Base-by-base conservation (phyloP, 139 green algal species). In the Astrephomene gubernaculifera region DNA sequence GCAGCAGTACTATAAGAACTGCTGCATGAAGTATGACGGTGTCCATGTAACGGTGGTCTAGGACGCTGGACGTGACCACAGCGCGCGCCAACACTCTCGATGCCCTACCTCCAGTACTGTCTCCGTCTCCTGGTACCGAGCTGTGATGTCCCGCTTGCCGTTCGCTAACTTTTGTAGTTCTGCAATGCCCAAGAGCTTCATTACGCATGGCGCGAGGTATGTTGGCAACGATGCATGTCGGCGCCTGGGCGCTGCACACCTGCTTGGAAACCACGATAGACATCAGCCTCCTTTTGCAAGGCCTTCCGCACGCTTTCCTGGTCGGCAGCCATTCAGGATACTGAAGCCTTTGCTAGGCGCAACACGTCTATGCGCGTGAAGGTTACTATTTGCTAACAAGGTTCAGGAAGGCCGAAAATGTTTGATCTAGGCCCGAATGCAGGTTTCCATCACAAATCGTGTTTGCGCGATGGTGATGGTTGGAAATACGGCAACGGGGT, bases 111-210 rank as follows among this genome's bases (percentile, higher is more conserved):
- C 82, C 0, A 87, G 57, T 0, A 91, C 87, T 9, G 54, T 81
- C 38, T 91, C 87, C 12, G 87, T 91, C 60, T 91, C 87, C n/a
- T 87, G 70, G 9, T 71, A 69, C 61, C 87, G 76, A 0, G 87
- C 87, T 31, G 65, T 76, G 19, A 88, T 76, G 38, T 87, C 69
- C 17, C 57, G 75, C 36, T 79, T 79, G 4, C 60, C 79, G 9
- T 45, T 79, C 8, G 78, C 79, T 19, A 82, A 4, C 64, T 88
- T 91, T 24, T 4, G 29, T 0, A 91, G 53, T 43, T 91, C 82
- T 88, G 76, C 70, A 12, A 36, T 21, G 5, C 5, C 0, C 12
- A 71, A 29, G 17, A 24, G 14, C 22, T 38, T 5, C 25, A 41
- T n/a, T n/a, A n/a, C 19, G 54, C 22, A 45, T 82, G 36, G 71